Percentiles rank a stretch among this genome's conserved stretches.
phyloP scores from a whole-genome alignment of 768 basidiomycete species.

The Boletus pseudopeckii region DNA sequence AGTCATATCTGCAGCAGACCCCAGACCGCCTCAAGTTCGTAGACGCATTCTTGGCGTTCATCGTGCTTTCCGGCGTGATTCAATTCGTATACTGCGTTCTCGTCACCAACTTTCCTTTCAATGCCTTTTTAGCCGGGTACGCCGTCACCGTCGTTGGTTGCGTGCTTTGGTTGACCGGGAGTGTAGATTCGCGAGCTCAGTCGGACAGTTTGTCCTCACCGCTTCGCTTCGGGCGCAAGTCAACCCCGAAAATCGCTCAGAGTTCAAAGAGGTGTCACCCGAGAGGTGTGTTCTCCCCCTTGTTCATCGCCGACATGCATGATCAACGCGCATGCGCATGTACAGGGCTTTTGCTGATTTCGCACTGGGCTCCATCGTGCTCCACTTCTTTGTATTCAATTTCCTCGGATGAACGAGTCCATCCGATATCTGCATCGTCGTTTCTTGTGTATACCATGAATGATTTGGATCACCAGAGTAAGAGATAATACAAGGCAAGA shows the following conservation, averaged over 20 bases:
- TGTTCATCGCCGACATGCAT: neutral
- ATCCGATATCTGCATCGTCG: neutral
- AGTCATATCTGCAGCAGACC: conserved; percentile 74
- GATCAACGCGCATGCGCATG: neutral
- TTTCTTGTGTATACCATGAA: neutral
- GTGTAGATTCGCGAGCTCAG: conserved; percentile 83
- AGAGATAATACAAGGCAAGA: conserved; percentile 13
- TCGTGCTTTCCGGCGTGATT: conserved; percentile 83
- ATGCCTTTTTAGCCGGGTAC: conserved; percentile 95
- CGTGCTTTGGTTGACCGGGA: conserved; percentile 1
- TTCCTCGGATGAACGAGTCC: conserved; percentile 72
- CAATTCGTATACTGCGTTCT: conserved; percentile 92
- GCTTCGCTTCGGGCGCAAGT: conserved; percentile 91
- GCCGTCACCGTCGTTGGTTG: conserved; percentile 25
- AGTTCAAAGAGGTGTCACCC: conserved; percentile 90
- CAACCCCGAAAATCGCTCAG: conserved; percentile 74
- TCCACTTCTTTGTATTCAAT: conserved; percentile 99
- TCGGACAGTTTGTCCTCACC: conserved; percentile 95
- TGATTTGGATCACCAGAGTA: neutral
- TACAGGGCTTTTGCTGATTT: conserved; percentile 96
- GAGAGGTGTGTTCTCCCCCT: conserved; percentile 63
- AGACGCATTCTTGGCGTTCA: conserved; percentile 88
- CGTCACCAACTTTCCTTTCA: conserved; percentile 93
- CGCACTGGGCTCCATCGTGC: conserved; percentile 86
- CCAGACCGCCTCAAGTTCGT: conserved; percentile 88